Percentiles rank a stretch among this genome's conserved stretches.
Conservation (phyloP, 108 stramenopile genomes). For the Cylindrotheca closterium region DNA sequence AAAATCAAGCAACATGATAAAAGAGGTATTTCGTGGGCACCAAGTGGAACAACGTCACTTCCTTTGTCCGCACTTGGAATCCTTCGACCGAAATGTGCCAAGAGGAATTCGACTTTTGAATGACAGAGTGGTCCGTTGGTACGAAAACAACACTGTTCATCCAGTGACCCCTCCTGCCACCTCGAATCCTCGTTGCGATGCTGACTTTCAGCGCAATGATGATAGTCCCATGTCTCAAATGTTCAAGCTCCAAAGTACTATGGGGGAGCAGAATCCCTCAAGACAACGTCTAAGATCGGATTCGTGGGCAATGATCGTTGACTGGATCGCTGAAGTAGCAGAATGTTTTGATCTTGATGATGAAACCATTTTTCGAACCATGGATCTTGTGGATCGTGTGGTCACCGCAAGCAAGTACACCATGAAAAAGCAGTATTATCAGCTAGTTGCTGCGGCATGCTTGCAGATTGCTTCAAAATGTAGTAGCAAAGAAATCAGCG, state of each 20-base stretch:
- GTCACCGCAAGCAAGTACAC: constrained; percentile 13
- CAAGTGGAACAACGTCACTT: constrained; percentile 1
- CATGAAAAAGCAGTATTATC: constrained; percentile 19
- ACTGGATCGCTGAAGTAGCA: constrained; percentile 36
- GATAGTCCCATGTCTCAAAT: constrained; percentile 1
- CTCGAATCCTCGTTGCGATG: too few species aligned
- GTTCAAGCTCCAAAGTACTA: neutral
- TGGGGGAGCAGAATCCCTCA: neutral
- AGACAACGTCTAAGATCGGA: neutral
- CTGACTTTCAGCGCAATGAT: neutral
- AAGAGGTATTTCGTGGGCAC: constrained; percentile 4
- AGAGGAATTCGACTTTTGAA: constrained; percentile 4
- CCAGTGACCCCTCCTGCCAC: neutral
- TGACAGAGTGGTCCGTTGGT: constrained; percentile 6
- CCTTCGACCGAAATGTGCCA: neutral
- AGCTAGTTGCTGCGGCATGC: constrained; percentile 33
- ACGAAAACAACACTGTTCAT: neutral
- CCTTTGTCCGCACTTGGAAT: neutral
- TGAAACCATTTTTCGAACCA: constrained; percentile 27
- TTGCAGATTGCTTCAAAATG: constrained; percentile 34
- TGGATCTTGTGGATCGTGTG: constrained; percentile 28
- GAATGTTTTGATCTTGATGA: constrained; percentile 29
- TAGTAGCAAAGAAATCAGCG: constrained; percentile 6
- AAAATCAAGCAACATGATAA: neutral
- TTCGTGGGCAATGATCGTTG: constrained; percentile 22